A percentile compares a stretch with the other conserved stretches of the same genome.
These are phyloP conservation scores for Hemisphaericaspora xylanilytica DNA, from an alignment of 1,139 yeast genomes.

Conservation along the genomic window DNA sequence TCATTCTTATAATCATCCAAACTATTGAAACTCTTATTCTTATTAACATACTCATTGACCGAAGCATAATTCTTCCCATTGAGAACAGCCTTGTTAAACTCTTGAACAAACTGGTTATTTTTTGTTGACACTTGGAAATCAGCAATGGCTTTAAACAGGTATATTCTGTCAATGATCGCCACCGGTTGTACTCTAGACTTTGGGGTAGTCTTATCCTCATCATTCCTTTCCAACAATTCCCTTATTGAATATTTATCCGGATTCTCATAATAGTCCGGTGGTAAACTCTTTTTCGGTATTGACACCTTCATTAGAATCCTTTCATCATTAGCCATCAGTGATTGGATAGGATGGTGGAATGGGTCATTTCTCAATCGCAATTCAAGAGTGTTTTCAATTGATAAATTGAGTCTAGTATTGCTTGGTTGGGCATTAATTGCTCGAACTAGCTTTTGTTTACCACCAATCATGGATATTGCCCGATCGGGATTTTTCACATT, in stretches of 20 bases:
- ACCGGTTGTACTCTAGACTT: constrained; percentile 53
- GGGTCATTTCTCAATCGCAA: constrained; percentile 65
- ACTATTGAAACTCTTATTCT: constrained; percentile 33
- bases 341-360: constrained; percentile 78
- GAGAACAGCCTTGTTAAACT: constrained; percentile 23
- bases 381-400: constrained; percentile 47
- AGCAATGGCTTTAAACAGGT: constrained; percentile 79
- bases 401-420: constrained; percentile 8
- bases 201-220: constrained; percentile 15
- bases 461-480: constrained; percentile 81
- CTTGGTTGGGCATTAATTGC: constrained; percentile 29
- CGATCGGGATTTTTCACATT: constrained; percentile 58
- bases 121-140: constrained; percentile 79
- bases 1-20: constrained; percentile 30
- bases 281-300: constrained; percentile 55
- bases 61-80: constrained; percentile 29
- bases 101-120: constrained; percentile 49
- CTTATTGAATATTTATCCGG: constrained; percentile 49
- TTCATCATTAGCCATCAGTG: constrained; percentile 52
- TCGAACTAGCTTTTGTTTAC: constrained; percentile 46
- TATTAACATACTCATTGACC: constrained; percentile 43
- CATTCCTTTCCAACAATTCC: constrained; percentile 41
- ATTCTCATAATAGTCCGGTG: constrained; percentile 38
- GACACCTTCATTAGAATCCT: constrained; percentile 67
- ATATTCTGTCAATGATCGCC: constrained; percentile 68